Conservation (phyloP, 2,329 filamentous ascomycete species). For the Parasarocladium wereldwijsianum region DNA sequence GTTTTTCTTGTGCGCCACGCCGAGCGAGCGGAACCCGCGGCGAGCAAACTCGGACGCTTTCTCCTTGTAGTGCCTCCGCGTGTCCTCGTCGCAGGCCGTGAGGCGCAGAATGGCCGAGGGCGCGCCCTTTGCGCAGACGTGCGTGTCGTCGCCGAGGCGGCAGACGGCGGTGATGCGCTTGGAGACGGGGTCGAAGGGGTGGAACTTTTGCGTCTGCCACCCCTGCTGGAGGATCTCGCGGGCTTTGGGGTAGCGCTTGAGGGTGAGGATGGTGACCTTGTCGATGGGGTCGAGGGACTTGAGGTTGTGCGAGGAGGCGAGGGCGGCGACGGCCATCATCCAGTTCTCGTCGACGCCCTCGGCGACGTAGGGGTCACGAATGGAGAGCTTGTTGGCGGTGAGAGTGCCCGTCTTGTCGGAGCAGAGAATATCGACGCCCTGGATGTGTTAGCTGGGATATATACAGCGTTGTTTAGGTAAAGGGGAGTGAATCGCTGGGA, state of each 20-base stretch:
- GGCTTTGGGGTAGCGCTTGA: constrained; percentile 64
- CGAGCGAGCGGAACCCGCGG: constrained; percentile 67
- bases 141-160: constrained; percentile 53
- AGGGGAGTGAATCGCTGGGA: neutral
- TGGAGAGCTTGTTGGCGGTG: constrained; percentile 60
- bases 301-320: constrained; percentile 66
- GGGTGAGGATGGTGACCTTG: constrained; percentile 63
- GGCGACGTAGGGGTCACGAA: constrained; percentile 62
- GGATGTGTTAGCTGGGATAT: constrained; percentile 5
- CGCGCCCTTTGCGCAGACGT: constrained; percentile 63
- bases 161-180: constrained; percentile 64
- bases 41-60: constrained; percentile 64
- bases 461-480: neutral
- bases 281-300: constrained; percentile 68
- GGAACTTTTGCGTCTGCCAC: constrained; percentile 68
- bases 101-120: constrained; percentile 62
- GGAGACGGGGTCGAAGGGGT: constrained; percentile 63
- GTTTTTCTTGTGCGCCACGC: constrained; percentile 67
- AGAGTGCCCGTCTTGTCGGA: constrained; percentile 73
- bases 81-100: constrained; percentile 51
- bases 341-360: constrained; percentile 68
- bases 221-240: constrained; percentile 61
- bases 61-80: constrained; percentile 50
- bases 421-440: constrained; percentile 62
- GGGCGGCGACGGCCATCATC: constrained; percentile 71